These are phyloP conservation scores for Myriangium duriaei DNA, from an alignment of 2,329 filamentous ascomycete genomes.

Conservation along the genomic window DNA sequence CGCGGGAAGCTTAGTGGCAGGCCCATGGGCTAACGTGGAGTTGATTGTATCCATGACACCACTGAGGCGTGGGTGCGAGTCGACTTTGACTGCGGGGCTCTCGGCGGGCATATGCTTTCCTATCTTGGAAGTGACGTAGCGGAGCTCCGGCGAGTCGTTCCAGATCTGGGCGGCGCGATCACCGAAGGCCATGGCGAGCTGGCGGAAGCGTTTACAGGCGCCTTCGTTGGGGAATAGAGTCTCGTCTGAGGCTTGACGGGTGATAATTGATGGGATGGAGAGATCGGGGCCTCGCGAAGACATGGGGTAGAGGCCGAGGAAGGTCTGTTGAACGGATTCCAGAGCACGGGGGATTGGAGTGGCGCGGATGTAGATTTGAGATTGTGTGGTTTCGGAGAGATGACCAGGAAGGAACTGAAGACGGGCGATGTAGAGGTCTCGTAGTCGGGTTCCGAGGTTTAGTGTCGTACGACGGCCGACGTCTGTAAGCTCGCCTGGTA, in stretches of 20 bases:
- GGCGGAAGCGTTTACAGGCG: constrained; percentile 35
- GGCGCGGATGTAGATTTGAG: constrained; percentile 32
- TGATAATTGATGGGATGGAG: constrained; percentile 32
- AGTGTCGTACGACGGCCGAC: constrained; percentile 37
- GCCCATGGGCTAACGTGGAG: constrained; percentile 71
- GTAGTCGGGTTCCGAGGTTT: constrained; percentile 34
- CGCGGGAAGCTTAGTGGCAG: constrained; percentile 61
- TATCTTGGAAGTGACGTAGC: constrained; percentile 63
- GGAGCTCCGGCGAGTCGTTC: constrained; percentile 61
- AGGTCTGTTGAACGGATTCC: constrained; percentile 39
- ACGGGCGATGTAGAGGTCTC: constrained; percentile 38
- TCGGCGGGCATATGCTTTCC: constrained; percentile 75
- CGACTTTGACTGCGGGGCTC: constrained; percentile 58
- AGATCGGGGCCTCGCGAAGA: constrained; percentile 30
- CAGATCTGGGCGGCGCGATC: constrained; percentile 34
- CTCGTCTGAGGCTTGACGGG: constrained; percentile 33
- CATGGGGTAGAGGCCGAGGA: constrained; percentile 36
- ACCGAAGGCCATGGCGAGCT: constrained; percentile 36
- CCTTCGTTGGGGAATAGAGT: constrained; percentile 39
- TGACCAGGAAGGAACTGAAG: constrained; percentile 35
- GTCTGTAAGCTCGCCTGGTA: constrained; percentile 39
- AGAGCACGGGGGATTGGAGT: constrained; percentile 39
- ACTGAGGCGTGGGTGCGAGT: constrained; percentile 69
- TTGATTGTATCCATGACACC: constrained; percentile 95
- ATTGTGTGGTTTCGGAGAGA: constrained; percentile 27